Base-by-base conservation (phyloP, 805 yeast species). In the Scheffersomyces spartinae region DNA sequence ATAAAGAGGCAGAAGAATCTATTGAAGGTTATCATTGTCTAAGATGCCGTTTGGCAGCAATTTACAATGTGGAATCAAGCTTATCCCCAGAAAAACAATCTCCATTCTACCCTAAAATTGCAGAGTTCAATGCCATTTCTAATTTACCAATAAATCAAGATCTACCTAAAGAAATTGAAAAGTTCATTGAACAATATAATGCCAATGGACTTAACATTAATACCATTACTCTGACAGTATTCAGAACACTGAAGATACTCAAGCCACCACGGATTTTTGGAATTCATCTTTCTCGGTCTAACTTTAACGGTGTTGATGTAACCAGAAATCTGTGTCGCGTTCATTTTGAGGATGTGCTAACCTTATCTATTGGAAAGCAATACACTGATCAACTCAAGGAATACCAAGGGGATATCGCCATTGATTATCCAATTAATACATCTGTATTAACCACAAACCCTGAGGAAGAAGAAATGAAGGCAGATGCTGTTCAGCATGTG, bases 251-350 rank as follows among this genome's bases (percentile, higher is more conserved):
- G 0, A 60, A 63, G 13, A 63, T 84, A 20, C 60, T 71, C 8
- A 63, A 65, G 28, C 68, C 82, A 4, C 96, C 98, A 0, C 62
- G 68, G 28, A 54, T 82, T 5, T 59, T 91, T 25, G 69, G 81
- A 0, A 53, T 88, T n/a, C 97, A 88, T 47, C 52, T 91, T 21
- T 83, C 95, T 7, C 62, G 97, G 39, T 86, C 96, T 0, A 66
- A 79, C 21, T 85, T 68, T 43, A 64, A 71, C 25, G 83, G 80
- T 6, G 70, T 70, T 21, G 69, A 65, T 10, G 69, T 80, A 2
- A 63, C 75, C 6, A 68, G 95, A 38, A 86, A 83, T 49, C 57
- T 81, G 7, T 82, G 94, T 47, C 59, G 71, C 27, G 84, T 84
- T 4, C 46, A 56, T 6, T 78, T 80, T 39, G 72, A 68, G 7